Evolutionary conservation across 805 yeast species (phyloP).

Genomic region (Candida chauliodis): DNA sequence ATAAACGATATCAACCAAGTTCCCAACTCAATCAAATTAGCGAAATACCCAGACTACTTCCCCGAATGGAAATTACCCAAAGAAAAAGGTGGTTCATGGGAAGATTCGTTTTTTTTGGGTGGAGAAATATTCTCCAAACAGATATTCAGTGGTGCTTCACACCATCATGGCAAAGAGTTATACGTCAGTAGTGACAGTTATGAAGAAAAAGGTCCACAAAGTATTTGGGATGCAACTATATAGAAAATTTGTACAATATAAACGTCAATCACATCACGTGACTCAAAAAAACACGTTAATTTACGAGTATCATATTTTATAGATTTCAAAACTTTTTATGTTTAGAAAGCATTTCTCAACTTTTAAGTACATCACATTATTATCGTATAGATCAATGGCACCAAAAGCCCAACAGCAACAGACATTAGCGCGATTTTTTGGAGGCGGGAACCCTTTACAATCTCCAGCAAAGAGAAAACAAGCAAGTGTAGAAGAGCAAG

Average conservation of each 20-base stretch:
- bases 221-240: constrained; percentile 63
- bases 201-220: constrained; percentile 75
- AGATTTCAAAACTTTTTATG: too few relatives aligned
- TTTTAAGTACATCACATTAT: too few relatives aligned
- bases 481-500: neutral
- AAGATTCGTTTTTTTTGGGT: constrained; percentile 77
- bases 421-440: constrained; percentile 30
- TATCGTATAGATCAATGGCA: constrained; percentile 1
- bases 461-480: constrained; percentile 2
- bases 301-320: too few relatives aligned
- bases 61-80: constrained; percentile 81
- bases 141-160: constrained; percentile 58
- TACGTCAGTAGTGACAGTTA: constrained; percentile 70
- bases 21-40: constrained; percentile 68
- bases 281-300: constrained; percentile 1
- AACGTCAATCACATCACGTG: neutral
- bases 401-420: constrained; percentile 23
- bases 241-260: constrained; percentile 6
- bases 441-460: neutral
- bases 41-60: constrained; percentile 84
- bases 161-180: constrained; percentile 56
- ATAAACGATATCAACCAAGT: constrained; percentile 52
- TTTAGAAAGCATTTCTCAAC: too few relatives aligned
- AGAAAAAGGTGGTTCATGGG: constrained; percentile 55
- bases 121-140: constrained; percentile 86